Evolutionary conservation across 441 rosid genomes (phyloP).

Genomic region (Corymbia calophylla): DNA sequence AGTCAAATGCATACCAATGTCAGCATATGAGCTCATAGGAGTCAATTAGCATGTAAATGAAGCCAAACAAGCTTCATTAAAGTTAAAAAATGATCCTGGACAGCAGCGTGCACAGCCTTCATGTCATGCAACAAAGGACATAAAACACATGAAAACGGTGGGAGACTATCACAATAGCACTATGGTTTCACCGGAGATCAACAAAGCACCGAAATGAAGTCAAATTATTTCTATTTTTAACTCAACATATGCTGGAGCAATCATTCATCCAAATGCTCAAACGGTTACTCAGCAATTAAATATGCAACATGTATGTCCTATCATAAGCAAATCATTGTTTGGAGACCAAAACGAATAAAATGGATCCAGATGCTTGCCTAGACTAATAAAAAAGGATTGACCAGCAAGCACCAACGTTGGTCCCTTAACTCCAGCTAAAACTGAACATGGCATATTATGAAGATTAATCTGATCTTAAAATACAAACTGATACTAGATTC

Average conservation of each 20-base stretch:
- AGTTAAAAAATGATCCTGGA: not conserved
- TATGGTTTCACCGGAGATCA: not conserved
- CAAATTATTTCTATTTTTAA: no score
- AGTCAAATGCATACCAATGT: not conserved
- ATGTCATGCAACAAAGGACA: not conserved
- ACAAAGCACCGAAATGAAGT: not conserved
- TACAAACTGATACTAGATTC: no score
- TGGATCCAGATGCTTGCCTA: not conserved
- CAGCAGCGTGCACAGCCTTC: not conserved
- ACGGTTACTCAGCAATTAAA: not conserved
- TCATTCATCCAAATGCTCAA: not conserved
- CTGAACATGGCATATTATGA: not conserved
- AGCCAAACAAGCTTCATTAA: not conserved
- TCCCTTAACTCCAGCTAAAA: not conserved
- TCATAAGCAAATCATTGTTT: not conserved
- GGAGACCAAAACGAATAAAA: not conserved
- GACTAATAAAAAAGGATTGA: not conserved
- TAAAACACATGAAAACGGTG: not conserved
- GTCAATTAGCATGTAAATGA: not conserved
- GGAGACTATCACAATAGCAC: not conserved
- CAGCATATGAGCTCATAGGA: not conserved
- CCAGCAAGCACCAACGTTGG: not conserved
- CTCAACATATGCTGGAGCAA: not conserved
- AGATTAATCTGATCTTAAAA: not conserved
- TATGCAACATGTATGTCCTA: not conserved